Conservation (phyloP, 441 rosid species). For the Aquilaria agallochum region DNA sequence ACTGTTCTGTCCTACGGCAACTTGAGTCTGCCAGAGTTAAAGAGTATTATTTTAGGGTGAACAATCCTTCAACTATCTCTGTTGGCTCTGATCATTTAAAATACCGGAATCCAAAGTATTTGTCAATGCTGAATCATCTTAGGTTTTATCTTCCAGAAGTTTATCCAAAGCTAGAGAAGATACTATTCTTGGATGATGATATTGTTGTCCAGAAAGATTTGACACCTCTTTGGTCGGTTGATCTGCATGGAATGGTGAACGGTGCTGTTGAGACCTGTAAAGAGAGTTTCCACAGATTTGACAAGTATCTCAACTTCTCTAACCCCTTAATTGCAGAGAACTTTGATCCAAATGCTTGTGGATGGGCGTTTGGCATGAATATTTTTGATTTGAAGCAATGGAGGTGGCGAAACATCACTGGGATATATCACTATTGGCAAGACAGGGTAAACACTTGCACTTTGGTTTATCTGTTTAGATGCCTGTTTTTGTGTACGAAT, state of each 20-base stretch:
- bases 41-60: constrained; percentile 89
- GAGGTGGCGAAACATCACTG: constrained; percentile 79
- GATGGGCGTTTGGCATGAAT: constrained; percentile 99
- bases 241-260: constrained; percentile 87
- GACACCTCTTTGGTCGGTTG: constrained; percentile 82
- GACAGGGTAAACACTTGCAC: constrained; percentile 55
- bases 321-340: constrained; percentile 72
- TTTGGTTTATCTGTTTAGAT: not conserved
- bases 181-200: constrained; percentile 92
- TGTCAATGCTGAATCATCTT: constrained; percentile 98
- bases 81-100: constrained; percentile 86
- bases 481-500: not conserved
- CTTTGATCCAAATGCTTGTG: constrained; percentile 77
- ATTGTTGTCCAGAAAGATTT: constrained; percentile 94
- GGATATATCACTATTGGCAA: constrained; percentile 93
- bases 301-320: constrained; percentile 95
- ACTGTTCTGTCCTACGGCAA: constrained; percentile 93
- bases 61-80: constrained; percentile 73
- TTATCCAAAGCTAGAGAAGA: constrained; percentile 80
- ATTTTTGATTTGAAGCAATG: constrained; percentile 94
- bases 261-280: constrained; percentile 98
- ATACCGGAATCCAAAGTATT: constrained; percentile 90
- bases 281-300: constrained; percentile 97
- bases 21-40: constrained; percentile 90
- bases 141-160: constrained; percentile 97